Percentiles rank a stretch among this genome's conserved stretches.
Evolutionary conservation across 148 eudicot species (phyloP).

Genomic region (Fagopyrum esculentum): DNA sequence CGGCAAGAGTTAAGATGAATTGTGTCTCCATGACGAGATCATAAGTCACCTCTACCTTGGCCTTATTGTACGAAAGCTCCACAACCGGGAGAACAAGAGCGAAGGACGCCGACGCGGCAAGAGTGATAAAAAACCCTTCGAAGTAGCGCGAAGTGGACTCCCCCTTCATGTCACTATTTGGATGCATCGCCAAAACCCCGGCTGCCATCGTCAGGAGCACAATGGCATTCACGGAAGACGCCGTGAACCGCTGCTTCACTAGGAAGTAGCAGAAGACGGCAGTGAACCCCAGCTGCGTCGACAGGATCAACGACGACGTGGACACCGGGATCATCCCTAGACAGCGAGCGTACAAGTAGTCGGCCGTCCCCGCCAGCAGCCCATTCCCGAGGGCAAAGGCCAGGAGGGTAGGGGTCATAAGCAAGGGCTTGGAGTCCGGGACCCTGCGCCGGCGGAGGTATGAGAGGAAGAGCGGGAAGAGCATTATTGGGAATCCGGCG

Average conservation of each 20-base stretch:
- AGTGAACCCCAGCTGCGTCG: slow-evolving; percentile 60
- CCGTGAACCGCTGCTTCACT: slow-evolving; percentile 49
- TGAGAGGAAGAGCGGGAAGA: slow-evolving; percentile 30
- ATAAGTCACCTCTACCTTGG: slow-evolving; percentile 30
- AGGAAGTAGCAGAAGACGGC: slow-evolving; percentile 42
- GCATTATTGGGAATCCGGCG: slow-evolving; percentile 54
- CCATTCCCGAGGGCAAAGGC: slow-evolving; percentile 27
- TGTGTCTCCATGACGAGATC: slow-evolving; percentile 64
- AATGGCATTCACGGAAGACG: slow-evolving; percentile 47
- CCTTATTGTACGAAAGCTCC: slow-evolving; percentile 45
- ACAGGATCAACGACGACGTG: slow-evolving; percentile 49
- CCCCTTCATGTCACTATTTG: slow-evolving; percentile 35
- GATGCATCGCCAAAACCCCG: slow-evolving; percentile 42
- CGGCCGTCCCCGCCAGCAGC: slow-evolving; percentile 45
- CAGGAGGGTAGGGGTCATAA: slow-evolving; percentile 22
- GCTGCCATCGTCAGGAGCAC: slow-evolving; percentile 52
- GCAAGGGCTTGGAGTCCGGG: slow-evolving; percentile 9
- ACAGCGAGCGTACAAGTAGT: slow-evolving; percentile 51
- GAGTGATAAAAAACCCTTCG: slow-evolving; percentile 44
- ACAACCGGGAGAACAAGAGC: slow-evolving; percentile 50
- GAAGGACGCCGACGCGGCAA: slow-evolving; percentile 38
- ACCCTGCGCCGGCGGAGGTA: slow-evolving; percentile 29
- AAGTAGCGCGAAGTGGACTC: slow-evolving; percentile 27
- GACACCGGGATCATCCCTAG: slow-evolving; percentile 54
- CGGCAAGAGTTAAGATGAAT: slow-evolving; percentile 38